Percentiles rank a stretch among this genome's conserved stretches.
Conservation (phyloP, 495 filamentous ascomycete genomes). For the Penicillium lagena region DNA sequence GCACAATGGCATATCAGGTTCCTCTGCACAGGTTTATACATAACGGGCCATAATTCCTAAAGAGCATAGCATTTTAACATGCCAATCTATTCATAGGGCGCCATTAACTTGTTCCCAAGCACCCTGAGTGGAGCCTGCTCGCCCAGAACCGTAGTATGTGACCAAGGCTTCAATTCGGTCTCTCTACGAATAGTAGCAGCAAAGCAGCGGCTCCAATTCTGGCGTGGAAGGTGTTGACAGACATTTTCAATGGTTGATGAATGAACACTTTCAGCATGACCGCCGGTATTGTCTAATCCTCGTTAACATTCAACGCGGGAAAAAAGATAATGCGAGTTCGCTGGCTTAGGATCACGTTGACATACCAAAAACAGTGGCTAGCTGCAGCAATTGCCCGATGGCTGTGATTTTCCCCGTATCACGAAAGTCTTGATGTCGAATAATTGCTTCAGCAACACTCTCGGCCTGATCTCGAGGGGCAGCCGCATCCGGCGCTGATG, state of each 20-base stretch:
- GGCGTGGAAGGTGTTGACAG: constrained; percentile 14
- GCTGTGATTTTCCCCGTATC: constrained; percentile 58
- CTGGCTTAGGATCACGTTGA: too few relatives aligned
- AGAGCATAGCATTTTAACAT: too few relatives aligned
- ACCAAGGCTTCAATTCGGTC: constrained; percentile 60
- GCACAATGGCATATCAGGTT: too few relatives aligned
- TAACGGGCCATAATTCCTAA: too few relatives aligned
- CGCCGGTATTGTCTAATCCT: constrained; percentile 41
- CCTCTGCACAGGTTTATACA: too few relatives aligned
- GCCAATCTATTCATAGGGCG: neutral
- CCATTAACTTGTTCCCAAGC: too few relatives aligned
- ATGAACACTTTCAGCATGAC: constrained; percentile 9
- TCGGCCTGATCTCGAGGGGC: constrained; percentile 30
- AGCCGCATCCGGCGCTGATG: constrained; percentile 1
- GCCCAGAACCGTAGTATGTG: constrained; percentile 28
- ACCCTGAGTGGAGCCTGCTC: too few relatives aligned
- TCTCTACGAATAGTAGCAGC: constrained; percentile 45
- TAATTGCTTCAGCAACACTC: constrained; percentile 64
- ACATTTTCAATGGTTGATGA: constrained; percentile 12
- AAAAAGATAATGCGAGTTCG: too few relatives aligned
- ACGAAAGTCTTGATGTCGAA: constrained; percentile 68
- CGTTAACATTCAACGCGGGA: too few relatives aligned
- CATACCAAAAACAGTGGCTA: constrained; percentile 57
- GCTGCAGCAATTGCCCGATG: constrained; percentile 63
- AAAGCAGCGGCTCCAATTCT: constrained; percentile 19